Evolutionary conservation across 768 basidiomycete genomes (phyloP).

Genomic region (Boletus subparvulus): DNA sequence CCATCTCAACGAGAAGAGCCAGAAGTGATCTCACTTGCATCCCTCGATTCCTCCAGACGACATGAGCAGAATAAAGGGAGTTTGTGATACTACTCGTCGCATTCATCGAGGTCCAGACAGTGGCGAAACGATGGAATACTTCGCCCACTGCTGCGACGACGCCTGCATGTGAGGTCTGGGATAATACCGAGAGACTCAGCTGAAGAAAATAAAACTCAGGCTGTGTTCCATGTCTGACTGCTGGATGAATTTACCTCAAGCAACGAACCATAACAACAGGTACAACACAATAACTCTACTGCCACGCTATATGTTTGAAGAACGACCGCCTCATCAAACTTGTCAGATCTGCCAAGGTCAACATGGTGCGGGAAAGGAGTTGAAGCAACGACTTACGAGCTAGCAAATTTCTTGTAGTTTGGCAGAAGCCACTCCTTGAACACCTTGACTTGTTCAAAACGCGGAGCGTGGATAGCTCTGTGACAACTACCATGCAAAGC

Average conservation of each 20-base stretch:
- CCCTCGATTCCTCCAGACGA: slow-evolving; percentile 62
- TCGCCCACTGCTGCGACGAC: slow-evolving; percentile 64
- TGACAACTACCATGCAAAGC: slow-evolving; percentile 45
- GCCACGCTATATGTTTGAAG: slow-evolving; percentile 56
- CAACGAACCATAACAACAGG: slow-evolving; percentile 65
- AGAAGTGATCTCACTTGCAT: slow-evolving; percentile 64
- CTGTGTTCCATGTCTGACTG: background rate
- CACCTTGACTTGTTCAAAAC: slow-evolving; percentile 73
- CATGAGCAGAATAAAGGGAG: slow-evolving; percentile 61
- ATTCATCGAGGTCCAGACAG: slow-evolving; percentile 80
- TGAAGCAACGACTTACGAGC: slow-evolving; percentile 39
- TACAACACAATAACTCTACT: slow-evolving; percentile 57
- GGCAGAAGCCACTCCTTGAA: slow-evolving; percentile 78
- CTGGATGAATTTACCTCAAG: slow-evolving; percentile 51
- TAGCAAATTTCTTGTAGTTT: slow-evolving; percentile 52
- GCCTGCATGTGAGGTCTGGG: slow-evolving; percentile 50
- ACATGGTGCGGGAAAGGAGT: background rate
- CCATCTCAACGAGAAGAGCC: slow-evolving; percentile 63
- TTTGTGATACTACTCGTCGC: slow-evolving; percentile 51
- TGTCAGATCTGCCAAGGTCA: slow-evolving; percentile 26
- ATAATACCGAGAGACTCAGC: slow-evolving; percentile 56
- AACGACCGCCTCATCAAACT: slow-evolving; percentile 36
- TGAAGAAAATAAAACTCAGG: slow-evolving; percentile 25
- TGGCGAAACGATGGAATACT: slow-evolving; percentile 65
- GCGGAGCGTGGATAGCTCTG: slow-evolving; percentile 52